These are phyloP conservation scores for Dictyostelium citrinum DNA, from an alignment of 78 protist genomes.

Conservation along the genomic window DNA sequence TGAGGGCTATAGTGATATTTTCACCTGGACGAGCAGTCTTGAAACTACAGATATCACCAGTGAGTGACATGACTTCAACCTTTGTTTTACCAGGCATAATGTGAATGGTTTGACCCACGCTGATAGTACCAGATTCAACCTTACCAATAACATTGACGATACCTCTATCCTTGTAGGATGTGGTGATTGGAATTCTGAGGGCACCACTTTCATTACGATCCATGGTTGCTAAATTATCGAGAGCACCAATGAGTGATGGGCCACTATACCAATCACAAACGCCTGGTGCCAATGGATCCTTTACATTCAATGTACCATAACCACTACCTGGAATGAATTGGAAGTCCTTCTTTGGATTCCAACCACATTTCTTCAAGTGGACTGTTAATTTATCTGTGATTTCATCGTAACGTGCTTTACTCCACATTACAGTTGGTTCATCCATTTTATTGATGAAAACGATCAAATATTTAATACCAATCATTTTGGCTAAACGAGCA, in stretches of 20 bases:
- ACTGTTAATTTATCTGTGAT: constrained; percentile 81
- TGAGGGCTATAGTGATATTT: constrained; percentile 83
- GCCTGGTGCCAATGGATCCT: constrained; percentile 39
- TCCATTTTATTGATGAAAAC: constrained; percentile 99
- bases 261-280: constrained; percentile 91
- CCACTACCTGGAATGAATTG: constrained; percentile 96
- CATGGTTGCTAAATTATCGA: constrained; percentile 81
- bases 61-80: constrained; percentile 75
- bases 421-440: constrained; percentile 94
- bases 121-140: constrained; percentile 92
- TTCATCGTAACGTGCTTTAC: constrained; percentile 87
- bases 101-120: constrained; percentile 64
- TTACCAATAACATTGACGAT: constrained; percentile 89
- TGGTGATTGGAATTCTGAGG: constrained; percentile 91
- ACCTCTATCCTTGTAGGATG: constrained; percentile 91
- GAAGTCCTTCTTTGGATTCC: constrained; percentile 77
- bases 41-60: constrained; percentile 83
- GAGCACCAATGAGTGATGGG: constrained; percentile 84
- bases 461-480: constrained; percentile 92
- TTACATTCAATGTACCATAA: constrained; percentile 85
- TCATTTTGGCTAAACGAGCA: constrained; percentile 96
- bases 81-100: constrained; percentile 86
- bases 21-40: constrained; percentile 87
- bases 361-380: constrained; percentile 83
- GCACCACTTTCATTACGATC: constrained; percentile 78